A percentile compares a stretch with the other conserved stretches of the same genome.
These are phyloP conservation scores for Xylaria scruposa DNA, from an alignment of 495 filamentous ascomycete species.

Conservation along the genomic window DNA sequence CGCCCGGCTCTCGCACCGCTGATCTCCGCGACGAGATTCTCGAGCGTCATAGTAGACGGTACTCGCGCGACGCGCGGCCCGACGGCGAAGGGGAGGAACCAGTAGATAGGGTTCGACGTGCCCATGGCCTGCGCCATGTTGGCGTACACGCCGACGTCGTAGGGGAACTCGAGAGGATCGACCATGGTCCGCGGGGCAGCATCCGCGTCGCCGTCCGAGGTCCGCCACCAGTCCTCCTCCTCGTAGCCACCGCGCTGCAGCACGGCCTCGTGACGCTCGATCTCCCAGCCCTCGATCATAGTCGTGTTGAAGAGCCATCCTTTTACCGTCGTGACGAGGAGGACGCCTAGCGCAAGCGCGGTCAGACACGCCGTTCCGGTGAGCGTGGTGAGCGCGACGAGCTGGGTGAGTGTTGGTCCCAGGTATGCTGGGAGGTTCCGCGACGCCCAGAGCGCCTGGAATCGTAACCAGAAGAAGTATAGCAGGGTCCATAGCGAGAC, in stretches of 20 bases:
- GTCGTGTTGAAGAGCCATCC: slow-evolving; percentile 63
- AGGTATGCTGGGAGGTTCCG: slow-evolving; percentile 81
- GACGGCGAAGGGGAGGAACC: slow-evolving; percentile 58
- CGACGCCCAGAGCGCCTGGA: slow-evolving; percentile 66
- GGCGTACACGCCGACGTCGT: slow-evolving; percentile 85
- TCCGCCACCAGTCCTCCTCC: slow-evolving; percentile 54
- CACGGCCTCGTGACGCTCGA: slow-evolving; percentile 82
- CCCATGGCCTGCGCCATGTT: slow-evolving; percentile 83
- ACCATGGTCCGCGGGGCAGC: slow-evolving; percentile 53
- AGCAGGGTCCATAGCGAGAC: slow-evolving; percentile 64
- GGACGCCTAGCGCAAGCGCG: slow-evolving; percentile 67
- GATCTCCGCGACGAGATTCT: background rate
- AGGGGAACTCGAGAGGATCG: slow-evolving; percentile 81
- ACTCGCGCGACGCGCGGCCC: slow-evolving; percentile 39
- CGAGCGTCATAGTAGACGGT: slow-evolving; percentile 3
- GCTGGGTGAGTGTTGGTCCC: slow-evolving; percentile 69
- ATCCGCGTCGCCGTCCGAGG: slow-evolving; percentile 33
- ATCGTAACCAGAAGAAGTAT: slow-evolving; percentile 67
- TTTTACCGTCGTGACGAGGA: slow-evolving; percentile 59
- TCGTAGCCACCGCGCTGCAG: slow-evolving; percentile 69
- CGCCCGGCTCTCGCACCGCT: slow-evolving; percentile 24
- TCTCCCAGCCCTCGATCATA: slow-evolving; percentile 93
- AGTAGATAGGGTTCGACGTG: slow-evolving; percentile 50
- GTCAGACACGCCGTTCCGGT: slow-evolving; percentile 65
- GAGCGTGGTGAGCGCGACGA: slow-evolving; percentile 72